phyloP scores from a whole-genome alignment of 116 monocot genomes.

The Trichopus zeylanicus region DNA sequence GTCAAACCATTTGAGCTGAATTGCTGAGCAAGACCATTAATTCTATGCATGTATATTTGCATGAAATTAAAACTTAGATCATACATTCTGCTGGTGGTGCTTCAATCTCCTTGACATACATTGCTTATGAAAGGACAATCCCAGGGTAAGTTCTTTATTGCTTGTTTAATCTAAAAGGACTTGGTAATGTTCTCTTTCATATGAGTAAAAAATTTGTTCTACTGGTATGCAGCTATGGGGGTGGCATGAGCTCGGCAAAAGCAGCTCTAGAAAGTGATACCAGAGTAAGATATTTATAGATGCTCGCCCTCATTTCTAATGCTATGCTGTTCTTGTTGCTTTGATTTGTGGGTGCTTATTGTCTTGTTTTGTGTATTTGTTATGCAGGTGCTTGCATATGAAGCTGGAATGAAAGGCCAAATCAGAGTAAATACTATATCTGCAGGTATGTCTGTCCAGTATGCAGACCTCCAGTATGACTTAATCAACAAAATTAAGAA shows the following conservation, averaged over 20 bases:
- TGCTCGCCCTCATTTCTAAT: neutral
- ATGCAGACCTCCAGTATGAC: no score
- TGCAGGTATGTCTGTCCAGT: conserved; percentile 74
- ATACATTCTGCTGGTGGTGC: conserved; percentile 63
- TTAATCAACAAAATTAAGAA: no score
- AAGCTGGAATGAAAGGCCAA: conserved; percentile 83
- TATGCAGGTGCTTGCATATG: conserved; percentile 77
- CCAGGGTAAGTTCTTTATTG: conserved; percentile 51
- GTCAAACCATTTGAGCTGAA: neutral
- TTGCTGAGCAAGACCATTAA: neutral
- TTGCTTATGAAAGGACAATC: conserved; percentile 89
- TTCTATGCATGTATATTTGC: neutral
- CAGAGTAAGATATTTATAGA: neutral
- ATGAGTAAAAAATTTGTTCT: neutral
- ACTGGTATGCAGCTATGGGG: conserved; percentile 66
- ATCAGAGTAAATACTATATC: conserved; percentile 97
- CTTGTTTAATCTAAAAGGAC: neutral
- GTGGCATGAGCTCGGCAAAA: conserved; percentile 99
- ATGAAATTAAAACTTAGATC: neutral
- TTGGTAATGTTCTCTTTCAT: neutral
- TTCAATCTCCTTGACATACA: conserved; percentile 86
- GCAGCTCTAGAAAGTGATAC: conserved; percentile 91
- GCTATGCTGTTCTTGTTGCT: neutral
- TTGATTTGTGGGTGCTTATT: neutral
- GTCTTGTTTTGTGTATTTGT: neutral